Conservation (phyloP, 2,329 filamentous ascomycete genomes). For the Monascus ruber region DNA sequence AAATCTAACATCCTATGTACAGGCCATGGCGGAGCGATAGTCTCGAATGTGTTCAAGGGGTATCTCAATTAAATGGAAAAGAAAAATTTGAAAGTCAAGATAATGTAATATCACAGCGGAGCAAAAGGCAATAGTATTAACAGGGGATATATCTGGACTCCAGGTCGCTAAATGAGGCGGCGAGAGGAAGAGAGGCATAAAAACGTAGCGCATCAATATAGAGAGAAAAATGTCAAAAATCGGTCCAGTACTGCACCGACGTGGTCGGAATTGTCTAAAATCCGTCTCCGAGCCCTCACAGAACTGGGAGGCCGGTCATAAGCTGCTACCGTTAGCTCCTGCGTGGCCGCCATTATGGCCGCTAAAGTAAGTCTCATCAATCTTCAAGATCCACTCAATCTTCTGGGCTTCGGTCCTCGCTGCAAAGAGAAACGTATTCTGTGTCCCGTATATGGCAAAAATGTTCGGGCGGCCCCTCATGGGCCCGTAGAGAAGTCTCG, state of each 20-base stretch:
- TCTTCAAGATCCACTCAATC: slow-evolving; percentile 90
- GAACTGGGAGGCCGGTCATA: no score
- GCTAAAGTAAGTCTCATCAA: slow-evolving; percentile 68
- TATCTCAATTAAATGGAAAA: slow-evolving; percentile 25
- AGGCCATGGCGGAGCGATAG: slow-evolving; percentile 17
- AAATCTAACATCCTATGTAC: slow-evolving; percentile 18
- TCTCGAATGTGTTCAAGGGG: slow-evolving; percentile 24
- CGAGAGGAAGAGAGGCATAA: slow-evolving; percentile 1
- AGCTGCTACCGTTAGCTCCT: slow-evolving; percentile 9
- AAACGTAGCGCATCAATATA: no score
- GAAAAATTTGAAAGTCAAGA: slow-evolving; percentile 3
- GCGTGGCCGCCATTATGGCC: slow-evolving; percentile 15
- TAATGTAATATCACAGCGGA: slow-evolving; percentile 5
- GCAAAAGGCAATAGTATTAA: no score
- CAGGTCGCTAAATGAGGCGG: slow-evolving; percentile 14
- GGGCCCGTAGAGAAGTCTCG: slow-evolving; percentile 54
- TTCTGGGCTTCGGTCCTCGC: slow-evolving; percentile 83
- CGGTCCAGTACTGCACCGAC: background rate
- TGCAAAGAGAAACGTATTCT: slow-evolving; percentile 92
- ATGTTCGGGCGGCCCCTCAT: slow-evolving; percentile 52
- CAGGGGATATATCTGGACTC: slow-evolving; percentile 3
- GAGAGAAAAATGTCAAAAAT: slow-evolving; percentile 1
- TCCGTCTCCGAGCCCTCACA: no score
- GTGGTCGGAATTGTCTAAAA: no score
- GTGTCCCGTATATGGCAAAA: slow-evolving; percentile 87